Base-by-base conservation (phyloP, 78 protist genomes). In the Polysphondylium violaceum region DNA sequence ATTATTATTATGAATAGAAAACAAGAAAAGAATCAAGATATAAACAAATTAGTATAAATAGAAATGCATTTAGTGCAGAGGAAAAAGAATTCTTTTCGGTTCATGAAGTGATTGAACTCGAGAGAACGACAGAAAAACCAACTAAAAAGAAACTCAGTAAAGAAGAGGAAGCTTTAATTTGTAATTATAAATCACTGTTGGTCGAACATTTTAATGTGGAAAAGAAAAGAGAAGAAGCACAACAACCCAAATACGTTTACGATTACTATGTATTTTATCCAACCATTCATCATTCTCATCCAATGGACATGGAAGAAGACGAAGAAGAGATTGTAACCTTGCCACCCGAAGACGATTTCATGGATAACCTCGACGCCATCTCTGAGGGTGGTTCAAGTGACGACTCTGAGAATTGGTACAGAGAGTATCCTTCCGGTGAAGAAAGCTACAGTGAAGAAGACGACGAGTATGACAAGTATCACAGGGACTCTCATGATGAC, bases 21-120 rank as follows among this genome's bases (percentile, higher is more conserved):
- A 44, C 67, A 38, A 83, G 91, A 69, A 83, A 83, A 56, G 91
- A 83, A 71, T 55, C 29, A 29, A 83, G 91, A 83, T 83, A 83
- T 69, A 83, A 59, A 83, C 91, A 83, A 69, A 83, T 83, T 31
- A 58, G 33, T 29, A 68, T 61, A 7, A 83, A 83, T 55, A 83
- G 91, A 83, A 67, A 51, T 47, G n/a, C 17, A 27, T 58, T 83
- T 19, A 50, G 29, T 29, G 29, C 65, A 40, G 72, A 83, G n/a
- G 81, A 83, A n/a, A 59, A 27, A 47, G 55, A 69, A 72, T 51
- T 72, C 9, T 50, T 72, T 43, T 33, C 44, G 51, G 43, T 27
- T 72, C 78, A 72, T 72, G 78, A 72, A 31, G 38, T 83, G 41
- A 83, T 83, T 38, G 91, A 83, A 44, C 31, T 83, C 29, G 91